Evolutionary conservation across 345 rosid genomes (phyloP), one percentile per base, ranked within the genome.

Genomic region (Gossypium anomalum): DNA sequence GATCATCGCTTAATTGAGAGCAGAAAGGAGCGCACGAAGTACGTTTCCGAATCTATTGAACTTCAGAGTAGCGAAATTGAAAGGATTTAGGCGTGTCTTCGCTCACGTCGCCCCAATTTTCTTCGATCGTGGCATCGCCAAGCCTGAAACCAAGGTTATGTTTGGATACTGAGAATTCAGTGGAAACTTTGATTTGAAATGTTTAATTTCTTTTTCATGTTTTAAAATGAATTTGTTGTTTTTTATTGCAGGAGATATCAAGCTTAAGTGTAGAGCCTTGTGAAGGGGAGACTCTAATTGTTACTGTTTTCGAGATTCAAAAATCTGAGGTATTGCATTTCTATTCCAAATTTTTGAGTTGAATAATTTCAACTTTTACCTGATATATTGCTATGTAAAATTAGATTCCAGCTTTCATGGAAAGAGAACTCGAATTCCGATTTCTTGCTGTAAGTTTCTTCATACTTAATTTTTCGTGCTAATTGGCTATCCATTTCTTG

Each of bases 101-200:
- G 98, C 94, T 49, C 93, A 91, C 80, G 77, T 73, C 0, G 91
- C 99, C 38, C 98, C 99, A 7, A 86, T 93, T 75, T 95, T 95
- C 93, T 93, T 95, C 78, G 92, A 95, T 57, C 93, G 98, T 11
- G 93, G 98, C 29, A 91, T 95, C 79, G 99, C 98, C 41, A 95
- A 87, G 64, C 90, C 86, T 51, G 88, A 88, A 81, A 95, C 99
- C 23, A 90, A 83, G 93, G 99, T 95, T 72, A 8, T 63, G 59
- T 44, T 58, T 45, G 61, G 44, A 41, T 56, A 23, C 12, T 64
- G 41, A 14, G 45, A 44, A 74, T 10, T 7, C 15, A 19, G 19
- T 7, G 25, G n/a, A 41, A 64, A 20, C 16, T 19, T 34, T 14
- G 9, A 44, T 41, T 44, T 55, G 16, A 22, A 49, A 16, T 2